Evolutionary conservation across 2,329 filamentous ascomycete genomes (phyloP), one percentile per base, ranked within the genome.

Genomic region (Exophiala spinifera): DNA sequence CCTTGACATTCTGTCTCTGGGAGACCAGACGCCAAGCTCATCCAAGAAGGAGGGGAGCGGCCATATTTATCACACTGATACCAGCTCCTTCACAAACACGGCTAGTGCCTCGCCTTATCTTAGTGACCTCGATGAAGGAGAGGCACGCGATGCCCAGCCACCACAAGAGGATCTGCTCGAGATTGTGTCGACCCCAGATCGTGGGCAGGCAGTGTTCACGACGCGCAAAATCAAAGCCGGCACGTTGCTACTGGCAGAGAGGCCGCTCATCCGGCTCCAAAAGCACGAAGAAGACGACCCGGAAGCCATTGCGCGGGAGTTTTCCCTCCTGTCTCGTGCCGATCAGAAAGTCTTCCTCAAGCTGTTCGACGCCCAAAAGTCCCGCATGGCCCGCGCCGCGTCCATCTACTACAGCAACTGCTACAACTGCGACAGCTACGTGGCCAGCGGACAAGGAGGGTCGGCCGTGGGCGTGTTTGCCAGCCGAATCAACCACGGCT

Each of bases 151-250:
- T 28, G 36, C 8, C 20, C 14, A 44, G 7, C 2, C 19, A 62
- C 76, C 78, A 3, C 79, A 79, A 4, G 76, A 80, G 40, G 77
- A 76, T 21, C 71, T 55, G 8, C 44, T 85, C 15, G 76, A 84
- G 63, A 64, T 68, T 4, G 14, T 28, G 17, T 37, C 42, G 19
- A 62, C 58, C 1, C 39, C 53, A 10, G 59, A 56, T 34, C 57
- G 56, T 17, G 62, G 62, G 33, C 54, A 57, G 19, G 62, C 53
- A 2, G 48, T 63, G 8, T 57, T 62, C 39, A 46, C 62, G 2
- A 45, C 36, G 6, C 57, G 61, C 43, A 57, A 55, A 14, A 61
- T 64, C 51, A 56, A 55, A 33, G 55, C 57, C 33, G 61, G 62
- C 7, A 64, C 57, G 13, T 46, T 63, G 3, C 20, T 63, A 33